Conservation (phyloP, 305 asterid genomes). For the Fraxinus dipetala region DNA sequence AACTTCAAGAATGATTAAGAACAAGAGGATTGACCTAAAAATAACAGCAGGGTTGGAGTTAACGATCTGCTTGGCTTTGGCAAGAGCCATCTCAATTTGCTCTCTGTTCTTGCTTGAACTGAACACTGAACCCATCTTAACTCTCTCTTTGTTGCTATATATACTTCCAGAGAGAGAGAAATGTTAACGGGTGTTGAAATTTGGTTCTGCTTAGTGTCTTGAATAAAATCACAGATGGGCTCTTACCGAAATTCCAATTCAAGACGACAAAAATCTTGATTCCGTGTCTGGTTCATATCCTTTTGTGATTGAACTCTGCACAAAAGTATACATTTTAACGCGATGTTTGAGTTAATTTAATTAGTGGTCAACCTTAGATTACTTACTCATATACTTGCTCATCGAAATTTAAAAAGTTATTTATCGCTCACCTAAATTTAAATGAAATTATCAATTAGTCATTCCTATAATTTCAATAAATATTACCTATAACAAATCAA, state of each 20-base stretch:
- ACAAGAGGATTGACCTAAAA: conserved; percentile 47
- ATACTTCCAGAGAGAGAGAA: not conserved
- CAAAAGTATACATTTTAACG: no score
- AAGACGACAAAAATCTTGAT: not conserved
- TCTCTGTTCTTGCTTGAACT: conserved; percentile 50
- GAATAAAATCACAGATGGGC: conserved; percentile 22
- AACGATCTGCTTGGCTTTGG: conserved; percentile 64
- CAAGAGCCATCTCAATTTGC: conserved; percentile 56
- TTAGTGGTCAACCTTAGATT: no score
- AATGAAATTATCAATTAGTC: no score
- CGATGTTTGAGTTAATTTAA: no score
- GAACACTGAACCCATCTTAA: conserved; percentile 59
- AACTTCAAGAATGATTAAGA: not conserved
- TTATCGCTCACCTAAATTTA: no score
- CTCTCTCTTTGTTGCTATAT: not conserved
- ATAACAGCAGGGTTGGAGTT: conserved; percentile 74
- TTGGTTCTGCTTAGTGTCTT: conserved; percentile 33
- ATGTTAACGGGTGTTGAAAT: conserved; percentile 28
- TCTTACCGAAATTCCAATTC: not conserved
- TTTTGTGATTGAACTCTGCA: not conserved
- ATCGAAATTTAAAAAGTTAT: no score
- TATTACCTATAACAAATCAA: no score
- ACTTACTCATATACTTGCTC: no score
- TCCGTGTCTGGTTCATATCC: not conserved
- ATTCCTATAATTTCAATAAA: no score